Evolutionary conservation across 2,329 filamentous ascomycete species (phyloP).

Genomic region (Neonectria punicea): DNA sequence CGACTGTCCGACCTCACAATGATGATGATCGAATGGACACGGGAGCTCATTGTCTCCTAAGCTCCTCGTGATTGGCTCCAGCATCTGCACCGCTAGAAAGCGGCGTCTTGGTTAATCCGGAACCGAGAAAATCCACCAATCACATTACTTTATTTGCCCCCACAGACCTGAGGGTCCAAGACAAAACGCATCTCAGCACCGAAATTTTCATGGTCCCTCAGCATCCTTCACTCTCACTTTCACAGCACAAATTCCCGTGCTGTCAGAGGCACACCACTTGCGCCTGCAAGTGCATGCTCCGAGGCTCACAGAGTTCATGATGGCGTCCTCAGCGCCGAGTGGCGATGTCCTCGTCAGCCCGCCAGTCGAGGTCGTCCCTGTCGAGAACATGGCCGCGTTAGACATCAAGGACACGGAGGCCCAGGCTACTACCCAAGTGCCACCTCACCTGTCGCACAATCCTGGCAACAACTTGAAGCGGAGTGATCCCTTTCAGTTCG

Average conservation of each 20-base stretch:
- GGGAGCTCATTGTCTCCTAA: conserved; percentile 14
- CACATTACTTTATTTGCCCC: background rate
- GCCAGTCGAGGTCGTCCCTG: conserved; percentile 23
- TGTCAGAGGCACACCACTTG: conserved; percentile 33
- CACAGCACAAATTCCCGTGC: conserved; percentile 29
- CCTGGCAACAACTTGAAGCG: conserved; percentile 82
- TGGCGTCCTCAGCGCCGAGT: conserved; percentile 41
- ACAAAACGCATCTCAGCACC: conserved; percentile 37
- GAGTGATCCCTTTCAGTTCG: conserved; percentile 94
- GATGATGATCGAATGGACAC: conserved; percentile 34
- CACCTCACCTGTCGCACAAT: conserved; percentile 76
- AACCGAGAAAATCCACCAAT: background rate
- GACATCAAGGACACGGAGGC: conserved; percentile 39
- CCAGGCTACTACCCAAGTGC: conserved; percentile 46
- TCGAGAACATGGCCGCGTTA: conserved; percentile 41
- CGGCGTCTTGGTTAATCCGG: conserved; percentile 26
- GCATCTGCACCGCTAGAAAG: background rate
- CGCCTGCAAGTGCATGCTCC: conserved; percentile 41
- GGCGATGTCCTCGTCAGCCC: conserved; percentile 33
- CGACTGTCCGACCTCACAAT: conserved; percentile 24
- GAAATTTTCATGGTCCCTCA: conserved; percentile 35
- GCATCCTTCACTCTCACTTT: conserved; percentile 35
- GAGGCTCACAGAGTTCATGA: conserved; percentile 30
- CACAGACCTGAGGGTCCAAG: conserved; percentile 30
- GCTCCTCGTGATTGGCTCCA: conserved; percentile 34